Evolutionary conservation across 805 yeast species (phyloP).

Genomic region (Ogataea populi-albae): DNA sequence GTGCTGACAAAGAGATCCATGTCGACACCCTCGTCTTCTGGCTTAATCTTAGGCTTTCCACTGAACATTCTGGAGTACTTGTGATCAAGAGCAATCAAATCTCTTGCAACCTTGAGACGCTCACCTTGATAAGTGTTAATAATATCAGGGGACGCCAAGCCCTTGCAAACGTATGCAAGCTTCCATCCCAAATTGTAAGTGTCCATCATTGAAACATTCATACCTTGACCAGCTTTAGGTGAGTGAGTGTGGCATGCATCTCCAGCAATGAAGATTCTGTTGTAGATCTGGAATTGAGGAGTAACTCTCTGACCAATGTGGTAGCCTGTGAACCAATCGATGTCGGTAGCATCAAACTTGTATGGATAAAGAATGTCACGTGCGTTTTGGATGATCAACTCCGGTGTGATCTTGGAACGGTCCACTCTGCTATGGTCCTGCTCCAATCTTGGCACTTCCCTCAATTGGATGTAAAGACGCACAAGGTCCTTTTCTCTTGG

Average conservation of each 20-base stretch:
- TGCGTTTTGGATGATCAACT: slow-evolving; percentile 27
- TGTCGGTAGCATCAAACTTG: slow-evolving; percentile 25
- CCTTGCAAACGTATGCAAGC: slow-evolving; percentile 31
- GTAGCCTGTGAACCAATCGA: slow-evolving; percentile 34
- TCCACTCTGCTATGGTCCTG: slow-evolving; percentile 24
- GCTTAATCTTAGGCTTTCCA: slow-evolving; percentile 26
- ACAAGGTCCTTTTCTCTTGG: slow-evolving; percentile 35
- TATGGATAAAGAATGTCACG: slow-evolving; percentile 24
- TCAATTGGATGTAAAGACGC: slow-evolving; percentile 32
- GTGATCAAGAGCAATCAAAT: slow-evolving; percentile 33
- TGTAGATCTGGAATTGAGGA: slow-evolving; percentile 20
- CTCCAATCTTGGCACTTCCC: slow-evolving; percentile 19
- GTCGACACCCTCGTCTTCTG: slow-evolving; percentile 24
- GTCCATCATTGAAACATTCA: slow-evolving; percentile 52
- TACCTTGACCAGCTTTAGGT: slow-evolving; percentile 93
- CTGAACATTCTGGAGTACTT: slow-evolving; percentile 30
- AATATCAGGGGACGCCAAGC: slow-evolving; percentile 25
- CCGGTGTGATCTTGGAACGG: slow-evolving; percentile 34
- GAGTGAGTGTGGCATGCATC: slow-evolving; percentile 96
- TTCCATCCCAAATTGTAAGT: slow-evolving; percentile 33
- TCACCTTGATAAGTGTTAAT: slow-evolving; percentile 33
- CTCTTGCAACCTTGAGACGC: slow-evolving; percentile 31
- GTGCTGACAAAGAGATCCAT: slow-evolving; percentile 29
- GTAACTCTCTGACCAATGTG: slow-evolving; percentile 61
- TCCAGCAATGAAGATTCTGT: slow-evolving; percentile 60